Conservation (phyloP, 495 filamentous ascomycete species). For the Aspergillus nanangensis region DNA sequence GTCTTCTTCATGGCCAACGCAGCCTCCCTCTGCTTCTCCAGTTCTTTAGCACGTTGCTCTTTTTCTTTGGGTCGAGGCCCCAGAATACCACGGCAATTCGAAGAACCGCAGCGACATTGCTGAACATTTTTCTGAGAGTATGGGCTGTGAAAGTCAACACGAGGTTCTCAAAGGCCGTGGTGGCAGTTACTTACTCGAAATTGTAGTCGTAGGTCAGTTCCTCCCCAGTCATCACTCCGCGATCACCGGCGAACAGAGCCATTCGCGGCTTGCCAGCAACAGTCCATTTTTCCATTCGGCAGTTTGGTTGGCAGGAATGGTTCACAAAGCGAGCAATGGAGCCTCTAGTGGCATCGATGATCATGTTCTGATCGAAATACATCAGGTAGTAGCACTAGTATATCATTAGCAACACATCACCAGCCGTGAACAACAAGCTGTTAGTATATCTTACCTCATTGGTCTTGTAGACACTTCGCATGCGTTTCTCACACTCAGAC, state of each 20-base stretch:
- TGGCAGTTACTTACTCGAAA: slow-evolving; percentile 61
- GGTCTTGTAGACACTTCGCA: slow-evolving; percentile 88
- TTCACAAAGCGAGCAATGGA: slow-evolving; percentile 98
- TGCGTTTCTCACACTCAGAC: slow-evolving; percentile 84
- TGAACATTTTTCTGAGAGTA: slow-evolving; percentile 80
- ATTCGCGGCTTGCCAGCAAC: slow-evolving; percentile 94
- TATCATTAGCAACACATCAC: slow-evolving; percentile 5
- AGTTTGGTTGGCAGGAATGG: slow-evolving; percentile 96
- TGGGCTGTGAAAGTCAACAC: slow-evolving; percentile 37
- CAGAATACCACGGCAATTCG: slow-evolving; percentile 72
- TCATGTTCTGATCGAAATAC: slow-evolving; percentile 98
- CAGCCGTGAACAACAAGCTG: neutral
- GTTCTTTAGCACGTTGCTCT: slow-evolving; percentile 35
- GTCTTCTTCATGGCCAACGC: slow-evolving; percentile 35
- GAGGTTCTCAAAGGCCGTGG: neutral
- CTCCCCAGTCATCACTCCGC: slow-evolving; percentile 85
- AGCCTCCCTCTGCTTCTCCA: slow-evolving; percentile 28
- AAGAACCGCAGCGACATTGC: slow-evolving; percentile 73
- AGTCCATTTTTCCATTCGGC: slow-evolving; percentile 94
- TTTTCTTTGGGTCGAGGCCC: slow-evolving; percentile 65
- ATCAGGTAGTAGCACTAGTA: slow-evolving; percentile 91
- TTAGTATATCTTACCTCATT: slow-evolving; percentile 72
- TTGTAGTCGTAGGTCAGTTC: slow-evolving; percentile 99
- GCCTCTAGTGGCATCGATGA: slow-evolving; percentile 93
- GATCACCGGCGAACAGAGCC: slow-evolving; percentile 92